Evolutionary conservation across 1,284 basidiomycete genomes (phyloP).

Genomic region (Malassezia psittaci): DNA sequence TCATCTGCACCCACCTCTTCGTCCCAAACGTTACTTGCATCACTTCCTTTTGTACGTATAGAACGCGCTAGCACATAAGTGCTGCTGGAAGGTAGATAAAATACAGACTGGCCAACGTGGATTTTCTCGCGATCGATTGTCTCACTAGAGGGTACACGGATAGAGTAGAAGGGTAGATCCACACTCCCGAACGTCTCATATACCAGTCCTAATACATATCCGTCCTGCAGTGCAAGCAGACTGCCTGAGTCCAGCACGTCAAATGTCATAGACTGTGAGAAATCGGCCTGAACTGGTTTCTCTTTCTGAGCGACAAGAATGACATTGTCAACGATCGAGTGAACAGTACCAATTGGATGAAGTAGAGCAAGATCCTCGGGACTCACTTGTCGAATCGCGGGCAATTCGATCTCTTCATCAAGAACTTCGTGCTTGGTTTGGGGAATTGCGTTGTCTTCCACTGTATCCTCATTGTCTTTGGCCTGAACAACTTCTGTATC

Average conservation of each 20-base stretch:
- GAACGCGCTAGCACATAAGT: conserved; percentile 65
- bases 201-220: conserved; percentile 71
- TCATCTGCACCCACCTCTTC: conserved; percentile 77
- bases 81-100: conserved; percentile 66
- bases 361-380: conserved; percentile 21
- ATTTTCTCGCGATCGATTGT: conserved; percentile 37
- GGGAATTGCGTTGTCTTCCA: conserved; percentile 15
- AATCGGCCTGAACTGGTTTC: neutral
- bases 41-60: conserved; percentile 64
- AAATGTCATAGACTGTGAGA: neutral
- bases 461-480: neutral
- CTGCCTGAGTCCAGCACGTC: conserved; percentile 77
- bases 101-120: conserved; percentile 51
- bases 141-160: conserved; percentile 51
- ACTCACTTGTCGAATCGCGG: conserved; percentile 18
- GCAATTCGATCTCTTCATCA: conserved; percentile 22
- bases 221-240: conserved; percentile 71
- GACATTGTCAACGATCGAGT: conserved; percentile 40
- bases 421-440: conserved; percentile 37
- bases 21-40: conserved; percentile 82
- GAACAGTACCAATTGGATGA: conserved; percentile 29
- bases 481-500: no score
- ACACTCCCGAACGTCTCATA: conserved; percentile 86
- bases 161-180: conserved; percentile 68
- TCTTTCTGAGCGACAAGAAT: conserved; percentile 33